A percentile compares a stretch with the other conserved stretches of the same genome.
Evolutionary conservation across 2,329 filamentous ascomycete species (phyloP).

Genomic region (Cytospora leucostoma): DNA sequence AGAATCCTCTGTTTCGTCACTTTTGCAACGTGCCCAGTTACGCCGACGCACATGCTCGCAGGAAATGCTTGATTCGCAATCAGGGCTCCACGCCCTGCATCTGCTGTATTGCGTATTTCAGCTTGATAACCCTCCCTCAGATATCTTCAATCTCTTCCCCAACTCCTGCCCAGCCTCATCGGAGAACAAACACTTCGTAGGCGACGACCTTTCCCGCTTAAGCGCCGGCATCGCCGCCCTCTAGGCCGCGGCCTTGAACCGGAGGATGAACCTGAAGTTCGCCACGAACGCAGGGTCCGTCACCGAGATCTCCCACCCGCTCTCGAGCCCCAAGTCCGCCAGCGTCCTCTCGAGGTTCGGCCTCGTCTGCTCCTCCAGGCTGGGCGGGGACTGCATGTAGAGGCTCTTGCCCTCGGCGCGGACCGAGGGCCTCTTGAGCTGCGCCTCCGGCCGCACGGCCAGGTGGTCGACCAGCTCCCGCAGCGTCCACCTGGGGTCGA

Average conservation of each 20-base stretch:
- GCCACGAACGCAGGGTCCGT: slow-evolving; percentile 87
- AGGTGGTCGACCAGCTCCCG: slow-evolving; percentile 84
- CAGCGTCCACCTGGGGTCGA: slow-evolving; percentile 72
- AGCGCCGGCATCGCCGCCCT: slow-evolving; percentile 3
- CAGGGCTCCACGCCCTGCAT: neutral
- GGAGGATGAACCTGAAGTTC: slow-evolving; percentile 59
- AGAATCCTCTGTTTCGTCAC: neutral
- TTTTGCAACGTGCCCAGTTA: neutral
- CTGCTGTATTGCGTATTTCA: neutral
- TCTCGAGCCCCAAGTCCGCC: slow-evolving; percentile 67
- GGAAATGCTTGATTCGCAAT: neutral
- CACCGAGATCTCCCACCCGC: slow-evolving; percentile 88
- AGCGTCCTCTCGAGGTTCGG: slow-evolving; percentile 81
- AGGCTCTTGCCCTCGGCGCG: slow-evolving; percentile 77
- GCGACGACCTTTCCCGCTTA: slow-evolving; percentile 4
- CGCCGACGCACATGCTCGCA: slow-evolving; percentile 3
- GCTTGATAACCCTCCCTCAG: neutral
- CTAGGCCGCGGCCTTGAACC: slow-evolving; percentile 42
- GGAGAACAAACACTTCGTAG: no score
- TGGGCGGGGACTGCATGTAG: slow-evolving; percentile 83
- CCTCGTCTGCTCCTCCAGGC: slow-evolving; percentile 81
- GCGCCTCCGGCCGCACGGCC: slow-evolving; percentile 80
- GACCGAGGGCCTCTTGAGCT: slow-evolving; percentile 91
- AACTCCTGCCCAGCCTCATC: neutral
- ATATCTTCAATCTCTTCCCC: neutral